Evolutionary conservation across 1,139 yeast species (phyloP), one percentile per base, ranked within the genome.

Genomic region (Pichia sp.): DNA sequence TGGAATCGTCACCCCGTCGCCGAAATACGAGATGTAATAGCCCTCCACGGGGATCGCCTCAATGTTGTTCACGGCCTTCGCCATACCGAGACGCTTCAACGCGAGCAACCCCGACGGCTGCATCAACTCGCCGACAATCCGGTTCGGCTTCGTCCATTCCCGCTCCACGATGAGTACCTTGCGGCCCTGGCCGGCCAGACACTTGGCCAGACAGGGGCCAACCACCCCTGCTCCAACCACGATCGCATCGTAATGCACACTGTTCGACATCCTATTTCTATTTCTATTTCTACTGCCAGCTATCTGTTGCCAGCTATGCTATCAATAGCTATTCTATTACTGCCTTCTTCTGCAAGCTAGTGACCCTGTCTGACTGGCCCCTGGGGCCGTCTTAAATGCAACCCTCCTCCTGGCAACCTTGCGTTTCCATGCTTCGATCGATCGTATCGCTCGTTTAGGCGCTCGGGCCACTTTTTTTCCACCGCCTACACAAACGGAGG

Each of bases 61-160:
- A 55, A 93, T 93, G 57, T 81, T 81, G 64, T 90, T 89, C 46
- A 93, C 73, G 2, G 96, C 85, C 60, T 83, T 81, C 31, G 80
- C 79, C 87, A 93, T 83, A 4, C 97, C 98, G 38, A 93, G 75
- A 61, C 87, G 85, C 61, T 79, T 76, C 57, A 93, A 75, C 0
- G 97, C 95, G 67, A 86, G 81, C 40, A 92, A 75, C 14, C 99
- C 99, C 31, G 91, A 95, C 4, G 99, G 99, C 71, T 93, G 99
- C 78, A 93, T 78, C 65, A 93, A 78, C 70, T 93, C 99, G 46
- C 99, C 99, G 43, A 93, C 99, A 57, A 93, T 93, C 63, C 99
- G 80, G 70, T 93, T 97, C 1, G 99, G 99, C 69, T 83, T 87
- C 29, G 81, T 71, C 87, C 97, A 87, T 68, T 90, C 97, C 61